Evolutionary conservation across 176 grass and related monocot species (phyloP).

Genomic region (Rhynchospora breviuscula): DNA sequence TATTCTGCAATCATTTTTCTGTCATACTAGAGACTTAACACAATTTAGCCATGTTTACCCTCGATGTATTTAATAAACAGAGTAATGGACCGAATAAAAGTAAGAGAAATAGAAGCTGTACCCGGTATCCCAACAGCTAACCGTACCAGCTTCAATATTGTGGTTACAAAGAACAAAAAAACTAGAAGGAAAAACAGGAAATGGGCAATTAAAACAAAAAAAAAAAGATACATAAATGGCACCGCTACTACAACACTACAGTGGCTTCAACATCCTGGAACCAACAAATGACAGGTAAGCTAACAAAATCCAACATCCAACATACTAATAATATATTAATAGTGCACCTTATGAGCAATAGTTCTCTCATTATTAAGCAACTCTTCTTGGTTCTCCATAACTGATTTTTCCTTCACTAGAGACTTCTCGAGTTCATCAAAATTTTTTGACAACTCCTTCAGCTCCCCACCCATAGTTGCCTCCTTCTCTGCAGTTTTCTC

Average conservation of each 20-base stretch:
- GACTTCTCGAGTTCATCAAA: slow-evolving; percentile 61
- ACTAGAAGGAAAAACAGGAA: too few species aligned
- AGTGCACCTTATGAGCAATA: slow-evolving; percentile 52
- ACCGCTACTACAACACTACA: too few species aligned
- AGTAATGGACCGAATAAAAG: not conserved
- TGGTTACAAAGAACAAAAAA: not conserved
- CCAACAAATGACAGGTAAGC: not conserved
- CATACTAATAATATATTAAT: not conserved
- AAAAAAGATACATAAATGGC: too few species aligned
- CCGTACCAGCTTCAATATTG: not conserved
- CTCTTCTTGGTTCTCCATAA: slow-evolving; percentile 83
- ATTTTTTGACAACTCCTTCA: slow-evolving; percentile 63
- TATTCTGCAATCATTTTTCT: too few species aligned
- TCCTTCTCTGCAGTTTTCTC: slow-evolving; percentile 68
- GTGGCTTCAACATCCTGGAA: too few species aligned
- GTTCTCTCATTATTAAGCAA: slow-evolving; percentile 60
- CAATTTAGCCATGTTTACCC: too few species aligned
- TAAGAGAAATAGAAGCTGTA: not conserved
- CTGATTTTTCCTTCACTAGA: slow-evolving; percentile 90
- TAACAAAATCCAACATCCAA: not conserved
- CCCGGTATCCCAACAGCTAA: not conserved
- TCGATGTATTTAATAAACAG: not conserved
- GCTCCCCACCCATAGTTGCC: slow-evolving; percentile 58
- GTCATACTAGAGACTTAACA: too few species aligned
- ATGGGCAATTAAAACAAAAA: too few species aligned